Conservation (phyloP, 2,329 filamentous ascomycete species). For the Hypoxylon sp. region DNA sequence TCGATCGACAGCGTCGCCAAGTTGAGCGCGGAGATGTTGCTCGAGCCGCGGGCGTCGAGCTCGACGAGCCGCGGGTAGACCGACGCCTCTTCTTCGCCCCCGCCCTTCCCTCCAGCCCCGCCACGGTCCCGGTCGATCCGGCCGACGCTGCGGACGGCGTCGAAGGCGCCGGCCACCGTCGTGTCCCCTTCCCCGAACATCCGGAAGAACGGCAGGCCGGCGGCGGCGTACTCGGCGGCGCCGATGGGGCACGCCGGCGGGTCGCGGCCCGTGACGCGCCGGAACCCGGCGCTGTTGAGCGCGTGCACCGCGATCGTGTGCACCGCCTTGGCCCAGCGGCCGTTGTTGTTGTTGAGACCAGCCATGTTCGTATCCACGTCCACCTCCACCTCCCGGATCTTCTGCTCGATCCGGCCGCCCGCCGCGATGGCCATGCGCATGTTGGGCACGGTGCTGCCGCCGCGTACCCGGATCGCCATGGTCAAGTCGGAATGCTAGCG, state of each 20-base stretch:
- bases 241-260: slow-evolving; percentile 53
- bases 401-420: slow-evolving; percentile 39
- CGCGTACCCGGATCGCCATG: not conserved
- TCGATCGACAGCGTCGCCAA: slow-evolving; percentile 15
- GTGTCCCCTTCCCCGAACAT: slow-evolving; percentile 42
- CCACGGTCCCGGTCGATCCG: slow-evolving; percentile 37
- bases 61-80: slow-evolving; percentile 16
- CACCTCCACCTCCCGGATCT: slow-evolving; percentile 30
- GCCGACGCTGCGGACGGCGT: slow-evolving; percentile 35
- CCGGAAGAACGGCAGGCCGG: slow-evolving; percentile 55
- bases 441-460: not conserved
- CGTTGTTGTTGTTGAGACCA: no score
- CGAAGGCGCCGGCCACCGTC: slow-evolving; percentile 39
- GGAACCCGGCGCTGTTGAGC: slow-evolving; percentile 53
- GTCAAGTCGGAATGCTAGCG: not conserved
- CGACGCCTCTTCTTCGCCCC: slow-evolving; percentile 20
- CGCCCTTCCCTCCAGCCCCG: slow-evolving; percentile 2
- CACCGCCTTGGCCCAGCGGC: slow-evolving; percentile 28
- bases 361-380: no score
- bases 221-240: slow-evolving; percentile 49
- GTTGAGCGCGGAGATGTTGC: slow-evolving; percentile 8
- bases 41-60: not conserved
- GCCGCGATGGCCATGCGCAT: slow-evolving; percentile 32
- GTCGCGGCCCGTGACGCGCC: slow-evolving; percentile 51
- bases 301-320: slow-evolving; percentile 50